Conservation (phyloP, 2,329 filamentous ascomycete species). For the Macroventuria anomochaeta region DNA sequence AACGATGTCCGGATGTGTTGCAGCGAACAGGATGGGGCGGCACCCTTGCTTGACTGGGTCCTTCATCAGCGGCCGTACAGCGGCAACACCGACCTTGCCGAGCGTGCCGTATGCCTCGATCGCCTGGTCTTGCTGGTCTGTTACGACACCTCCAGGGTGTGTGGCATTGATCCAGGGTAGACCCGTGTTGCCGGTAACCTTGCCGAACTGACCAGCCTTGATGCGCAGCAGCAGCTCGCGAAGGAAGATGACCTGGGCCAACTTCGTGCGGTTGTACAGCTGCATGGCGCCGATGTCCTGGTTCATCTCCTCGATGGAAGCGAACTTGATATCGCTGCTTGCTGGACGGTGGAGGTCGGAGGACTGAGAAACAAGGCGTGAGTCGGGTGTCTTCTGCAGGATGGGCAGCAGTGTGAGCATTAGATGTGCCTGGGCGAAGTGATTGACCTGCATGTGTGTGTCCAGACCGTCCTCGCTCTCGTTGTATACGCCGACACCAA, state of each 20-base stretch:
- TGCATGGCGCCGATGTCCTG: constrained; percentile 56
- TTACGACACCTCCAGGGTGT: constrained; percentile 58
- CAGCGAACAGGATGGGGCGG: constrained; percentile 56
- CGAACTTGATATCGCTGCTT: constrained; percentile 51
- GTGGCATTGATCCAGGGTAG: constrained; percentile 58
- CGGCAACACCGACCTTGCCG: constrained; percentile 55
- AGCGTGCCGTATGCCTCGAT: constrained; percentile 58
- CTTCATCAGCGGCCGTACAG: constrained; percentile 57
- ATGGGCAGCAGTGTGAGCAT: constrained; percentile 55
- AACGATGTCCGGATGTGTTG: constrained; percentile 53
- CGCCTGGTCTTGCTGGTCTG: constrained; percentile 58
- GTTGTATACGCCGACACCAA: constrained; percentile 58
- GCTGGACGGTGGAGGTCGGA: constrained; percentile 57
- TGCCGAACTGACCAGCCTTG: constrained; percentile 38
- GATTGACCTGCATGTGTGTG: constrained; percentile 59
- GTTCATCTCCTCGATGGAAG: constrained; percentile 57
- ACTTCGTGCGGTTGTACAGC: constrained; percentile 59
- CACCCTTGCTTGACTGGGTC: constrained; percentile 58
- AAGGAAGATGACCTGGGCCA: constrained; percentile 57
- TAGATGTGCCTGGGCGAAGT: constrained; percentile 59
- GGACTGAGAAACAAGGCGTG: constrained; percentile 58
- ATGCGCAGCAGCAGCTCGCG: constrained; percentile 51
- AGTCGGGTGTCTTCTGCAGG: constrained; percentile 54
- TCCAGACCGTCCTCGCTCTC: constrained; percentile 60
- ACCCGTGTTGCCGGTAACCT: constrained; percentile 42